Evolutionary conservation across 441 rosid genomes (phyloP).

Genomic region (Mallotus repandus): DNA sequence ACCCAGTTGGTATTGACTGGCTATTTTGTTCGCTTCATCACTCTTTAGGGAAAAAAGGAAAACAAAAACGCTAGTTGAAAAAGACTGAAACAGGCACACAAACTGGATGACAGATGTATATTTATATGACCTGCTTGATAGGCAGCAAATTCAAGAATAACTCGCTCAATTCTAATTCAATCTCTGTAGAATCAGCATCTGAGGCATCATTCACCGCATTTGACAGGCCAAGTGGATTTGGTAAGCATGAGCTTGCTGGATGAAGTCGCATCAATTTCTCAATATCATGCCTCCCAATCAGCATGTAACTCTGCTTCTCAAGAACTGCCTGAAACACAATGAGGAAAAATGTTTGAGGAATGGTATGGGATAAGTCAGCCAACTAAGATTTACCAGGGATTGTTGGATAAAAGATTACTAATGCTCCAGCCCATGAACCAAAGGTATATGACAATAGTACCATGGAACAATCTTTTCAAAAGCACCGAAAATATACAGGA

Average conservation of each 20-base stretch:
- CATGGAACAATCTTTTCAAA: too few species aligned
- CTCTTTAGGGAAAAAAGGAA: neutral
- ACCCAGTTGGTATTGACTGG: neutral
- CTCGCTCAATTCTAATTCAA: conserved; percentile 68
- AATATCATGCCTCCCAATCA: conserved; percentile 96
- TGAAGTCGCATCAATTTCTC: conserved; percentile 94
- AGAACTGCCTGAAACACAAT: conserved; percentile 79
- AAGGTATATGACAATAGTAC: too few species aligned
- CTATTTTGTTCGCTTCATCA: neutral
- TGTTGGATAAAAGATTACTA: too few species aligned
- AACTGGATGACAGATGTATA: neutral
- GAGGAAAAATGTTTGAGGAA: conserved; percentile 2
- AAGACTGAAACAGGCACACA: neutral
- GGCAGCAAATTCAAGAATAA: conserved; percentile 74
- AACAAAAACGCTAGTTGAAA: neutral
- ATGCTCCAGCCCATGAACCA: too few species aligned
- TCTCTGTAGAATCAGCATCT: conserved; percentile 51
- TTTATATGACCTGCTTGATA: conserved; percentile 67
- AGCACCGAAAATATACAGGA: too few species aligned
- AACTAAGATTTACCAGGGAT: too few species aligned
- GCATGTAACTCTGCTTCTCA: conserved; percentile 97
- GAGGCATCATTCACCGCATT: conserved; percentile 30
- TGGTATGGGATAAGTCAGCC: neutral
- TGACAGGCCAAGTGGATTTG: conserved; percentile 52
- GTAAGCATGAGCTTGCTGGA: conserved; percentile 77